Evolutionary conservation across 352 stramenopile genomes (phyloP).

Genomic region (Globisporangium emineosum): DNA sequence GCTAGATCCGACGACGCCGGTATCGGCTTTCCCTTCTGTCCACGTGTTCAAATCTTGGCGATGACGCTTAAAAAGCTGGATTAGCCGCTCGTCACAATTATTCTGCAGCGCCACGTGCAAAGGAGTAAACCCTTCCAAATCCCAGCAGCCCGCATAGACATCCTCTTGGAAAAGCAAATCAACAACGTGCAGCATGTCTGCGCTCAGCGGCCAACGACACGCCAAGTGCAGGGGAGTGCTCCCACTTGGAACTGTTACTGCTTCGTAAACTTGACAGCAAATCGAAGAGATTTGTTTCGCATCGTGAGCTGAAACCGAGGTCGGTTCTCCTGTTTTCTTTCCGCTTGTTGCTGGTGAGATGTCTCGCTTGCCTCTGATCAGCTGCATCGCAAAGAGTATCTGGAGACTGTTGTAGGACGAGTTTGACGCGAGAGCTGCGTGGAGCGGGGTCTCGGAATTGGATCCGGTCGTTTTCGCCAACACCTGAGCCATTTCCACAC

Average conservation of each 20-base stretch:
- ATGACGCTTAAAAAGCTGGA: constrained; percentile 46
- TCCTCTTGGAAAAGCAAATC: constrained; percentile 41
- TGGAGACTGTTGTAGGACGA: constrained; percentile 38
- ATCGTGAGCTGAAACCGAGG: neutral
- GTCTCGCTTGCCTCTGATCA: constrained; percentile 11
- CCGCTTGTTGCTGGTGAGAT: neutral
- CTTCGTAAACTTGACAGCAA: constrained; percentile 27
- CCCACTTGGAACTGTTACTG: constrained; percentile 22
- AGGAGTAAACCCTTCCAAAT: constrained; percentile 39
- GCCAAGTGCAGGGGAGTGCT: constrained; percentile 55
- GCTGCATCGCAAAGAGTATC: constrained; percentile 32
- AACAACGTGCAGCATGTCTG: constrained; percentile 36
- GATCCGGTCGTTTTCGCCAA: constrained; percentile 24
- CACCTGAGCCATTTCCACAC: constrained; percentile 15
- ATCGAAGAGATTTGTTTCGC: constrained; percentile 11
- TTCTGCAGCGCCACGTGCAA: constrained; percentile 54
- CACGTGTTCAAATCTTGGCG: constrained; percentile 58
- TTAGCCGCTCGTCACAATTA: constrained; percentile 34
- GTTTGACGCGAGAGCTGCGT: constrained; percentile 37
- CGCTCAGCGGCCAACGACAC: constrained; percentile 30
- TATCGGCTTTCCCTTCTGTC: constrained; percentile 40
- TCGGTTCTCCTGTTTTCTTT: neutral
- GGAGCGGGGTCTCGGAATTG: constrained; percentile 36
- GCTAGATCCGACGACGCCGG: neutral
- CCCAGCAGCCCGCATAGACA: constrained; percentile 49